Base-by-base conservation (phyloP, 176 grass and related monocot genomes). In the Oryza rufipogon region DNA sequence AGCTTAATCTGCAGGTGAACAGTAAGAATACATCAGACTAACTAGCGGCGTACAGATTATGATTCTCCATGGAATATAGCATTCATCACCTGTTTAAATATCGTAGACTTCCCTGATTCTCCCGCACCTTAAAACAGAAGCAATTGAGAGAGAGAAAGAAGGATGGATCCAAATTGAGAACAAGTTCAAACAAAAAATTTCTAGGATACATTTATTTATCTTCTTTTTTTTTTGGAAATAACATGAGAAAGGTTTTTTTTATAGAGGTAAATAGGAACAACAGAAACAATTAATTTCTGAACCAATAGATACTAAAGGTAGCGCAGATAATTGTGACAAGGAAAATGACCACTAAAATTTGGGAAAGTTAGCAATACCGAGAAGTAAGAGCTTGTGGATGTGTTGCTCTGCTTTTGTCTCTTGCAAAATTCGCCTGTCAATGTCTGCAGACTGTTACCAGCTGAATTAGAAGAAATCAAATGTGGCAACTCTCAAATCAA, bases 51-150 rank as follows among this genome's bases (percentile, higher is more conserved):
- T 39, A 60, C 4, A 7, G 36, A 34, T 71, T 46, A 76, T 28
- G 71, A 77, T 67, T 86, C 14, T 81, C 7, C 9, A 89, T 41
- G 61, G 73, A 79, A 81, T n/a, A 71, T 68, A 73, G 61, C 51
- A 74, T 39, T 54, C 32, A 47, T 82, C 38, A 92, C 96, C 89
- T 98, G 96, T 72, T 98, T 98, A 94, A 98, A 98, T 70, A 98
- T 98, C 69, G 96, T 98, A 74, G 96, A 95, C 85, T 98, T 98
- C 36, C 93, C 96, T 0, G 96, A 98, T 92, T 98, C 96, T 34
- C 96, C 96, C 26, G 96, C 93, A 77, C 95, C 92, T 97, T 88
- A n/a, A 33, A 83, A 84, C 67, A 19, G 77, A 77, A 61, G 60
- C 42, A 79, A 49, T n/a, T 66, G 3, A 67, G n/a, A 63, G 19